Evolutionary conservation across 2,329 filamentous ascomycete species (phyloP).

Genomic region (Chalara sp.): DNA sequence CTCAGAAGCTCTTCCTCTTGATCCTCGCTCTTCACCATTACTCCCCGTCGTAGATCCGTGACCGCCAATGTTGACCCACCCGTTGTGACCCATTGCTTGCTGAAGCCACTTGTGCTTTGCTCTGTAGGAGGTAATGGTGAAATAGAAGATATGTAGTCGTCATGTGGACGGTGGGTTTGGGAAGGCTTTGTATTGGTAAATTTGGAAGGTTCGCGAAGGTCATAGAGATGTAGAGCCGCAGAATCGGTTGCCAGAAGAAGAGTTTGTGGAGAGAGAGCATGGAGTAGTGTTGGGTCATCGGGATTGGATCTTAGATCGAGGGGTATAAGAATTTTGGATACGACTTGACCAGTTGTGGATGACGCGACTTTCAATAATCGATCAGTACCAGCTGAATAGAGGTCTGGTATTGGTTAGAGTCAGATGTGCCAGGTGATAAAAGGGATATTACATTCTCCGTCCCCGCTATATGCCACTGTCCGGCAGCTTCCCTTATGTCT

Average conservation of each 20-base stretch:
- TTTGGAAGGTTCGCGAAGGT: slow-evolving; percentile 58
- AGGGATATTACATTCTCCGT: slow-evolving; percentile 60
- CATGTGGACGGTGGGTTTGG: slow-evolving; percentile 79
- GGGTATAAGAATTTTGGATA: slow-evolving; percentile 77
- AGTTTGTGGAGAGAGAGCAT: slow-evolving; percentile 79
- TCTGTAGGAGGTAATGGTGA: slow-evolving; percentile 74
- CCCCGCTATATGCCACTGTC: slow-evolving; percentile 68
- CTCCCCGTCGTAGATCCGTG: slow-evolving; percentile 79
- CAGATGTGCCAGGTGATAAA: slow-evolving; percentile 3
- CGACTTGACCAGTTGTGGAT: slow-evolving; percentile 57
- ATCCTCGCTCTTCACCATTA: slow-evolving; percentile 84
- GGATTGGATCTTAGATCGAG: slow-evolving; percentile 26
- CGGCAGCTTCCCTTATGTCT: slow-evolving; percentile 94
- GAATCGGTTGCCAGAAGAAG: slow-evolving; percentile 88
- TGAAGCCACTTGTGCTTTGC: slow-evolving; percentile 78
- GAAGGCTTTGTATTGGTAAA: slow-evolving; percentile 57
- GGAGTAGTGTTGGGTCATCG: slow-evolving; percentile 75
- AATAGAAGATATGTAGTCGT: slow-evolving; percentile 87
- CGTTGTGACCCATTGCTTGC: slow-evolving; percentile 92
- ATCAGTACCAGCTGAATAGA: slow-evolving; percentile 59
- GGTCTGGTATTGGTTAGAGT: slow-evolving; percentile 28
- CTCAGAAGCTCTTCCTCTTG: slow-evolving; percentile 92
- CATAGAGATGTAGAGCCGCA: slow-evolving; percentile 80
- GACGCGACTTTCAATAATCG: slow-evolving; percentile 52
- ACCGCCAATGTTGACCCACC: slow-evolving; percentile 87